A percentile compares a stretch with the other conserved stretches of the same genome.
phyloP scores from a whole-genome alignment of 75 land plant species.

The Cupressus sempervirens region DNA sequence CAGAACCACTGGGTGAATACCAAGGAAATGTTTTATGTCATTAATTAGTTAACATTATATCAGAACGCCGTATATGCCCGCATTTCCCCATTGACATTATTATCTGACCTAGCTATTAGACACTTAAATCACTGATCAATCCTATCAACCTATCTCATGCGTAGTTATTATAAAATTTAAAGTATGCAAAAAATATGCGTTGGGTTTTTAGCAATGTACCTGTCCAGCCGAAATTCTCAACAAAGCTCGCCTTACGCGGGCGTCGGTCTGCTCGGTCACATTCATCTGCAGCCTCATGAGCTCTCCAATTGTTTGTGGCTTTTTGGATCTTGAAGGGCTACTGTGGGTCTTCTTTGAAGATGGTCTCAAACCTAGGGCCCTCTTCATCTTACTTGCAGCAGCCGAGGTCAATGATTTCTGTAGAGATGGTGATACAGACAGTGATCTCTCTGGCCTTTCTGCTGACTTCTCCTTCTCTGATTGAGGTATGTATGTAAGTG shows the following conservation, averaged over 20 bases:
- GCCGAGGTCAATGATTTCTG: conserved; percentile 69
- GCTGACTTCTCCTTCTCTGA: conserved; percentile 14
- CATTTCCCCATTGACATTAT: background rate
- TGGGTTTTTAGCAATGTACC: conserved; percentile 29
- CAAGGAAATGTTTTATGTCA: background rate
- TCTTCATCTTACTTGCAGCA: conserved; percentile 88
- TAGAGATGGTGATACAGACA: conserved; percentile 1
- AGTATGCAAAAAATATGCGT: background rate
- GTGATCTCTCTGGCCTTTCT: conserved; percentile 13
- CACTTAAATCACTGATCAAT: background rate
- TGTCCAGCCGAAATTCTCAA: conserved; percentile 77
- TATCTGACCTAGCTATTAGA: background rate
- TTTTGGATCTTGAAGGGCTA: conserved; percentile 26
- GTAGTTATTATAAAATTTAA: background rate
- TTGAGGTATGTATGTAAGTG: conserved; percentile 33
- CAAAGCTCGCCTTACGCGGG: conserved; percentile 67
- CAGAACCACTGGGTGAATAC: background rate
- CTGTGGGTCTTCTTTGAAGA: conserved; percentile 21
- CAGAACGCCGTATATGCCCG: background rate
- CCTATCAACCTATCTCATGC: background rate
- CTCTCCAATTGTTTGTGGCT: conserved; percentile 63
- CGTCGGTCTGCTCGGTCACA: conserved; percentile 66
- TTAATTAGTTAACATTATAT: background rate
- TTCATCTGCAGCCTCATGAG: conserved; percentile 77
- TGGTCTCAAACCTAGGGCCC: conserved; percentile 72